These are phyloP conservation scores for Brasilioporus rufonigricans DNA, from an alignment of 768 basidiomycete genomes.

Conservation along the genomic window DNA sequence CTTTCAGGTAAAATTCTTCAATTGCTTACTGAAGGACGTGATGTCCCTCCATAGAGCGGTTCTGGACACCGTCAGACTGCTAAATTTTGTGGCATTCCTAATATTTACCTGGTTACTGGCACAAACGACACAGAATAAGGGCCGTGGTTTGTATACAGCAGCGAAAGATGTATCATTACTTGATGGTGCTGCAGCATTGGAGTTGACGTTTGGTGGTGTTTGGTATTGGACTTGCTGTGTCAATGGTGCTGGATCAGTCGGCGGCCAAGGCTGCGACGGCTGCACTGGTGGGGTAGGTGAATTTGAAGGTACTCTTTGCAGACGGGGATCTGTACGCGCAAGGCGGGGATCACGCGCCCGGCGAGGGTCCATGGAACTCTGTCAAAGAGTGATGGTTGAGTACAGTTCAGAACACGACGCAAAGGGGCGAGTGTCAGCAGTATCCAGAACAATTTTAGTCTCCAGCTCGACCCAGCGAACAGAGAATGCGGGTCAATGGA, in stretches of 20 bases:
- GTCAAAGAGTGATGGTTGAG: conserved; percentile 12
- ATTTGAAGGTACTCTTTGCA: conserved; percentile 47
- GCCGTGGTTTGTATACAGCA: conserved; percentile 57
- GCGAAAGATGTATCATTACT: conserved; percentile 9
- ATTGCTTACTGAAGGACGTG: conserved; percentile 76
- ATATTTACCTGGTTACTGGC: conserved; percentile 90
- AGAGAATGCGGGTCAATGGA: conserved; percentile 58
- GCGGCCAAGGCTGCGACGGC: conserved; percentile 27
- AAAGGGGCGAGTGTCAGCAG: conserved; percentile 65
- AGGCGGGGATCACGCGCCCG: conserved; percentile 80
- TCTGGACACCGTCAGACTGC: conserved; percentile 46
- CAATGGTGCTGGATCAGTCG: conserved; percentile 7
- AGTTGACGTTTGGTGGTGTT: conserved; percentile 7
- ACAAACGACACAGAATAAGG: conserved; percentile 96
- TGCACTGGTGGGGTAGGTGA: conserved; percentile 32
- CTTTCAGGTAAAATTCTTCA: conserved; percentile 31
- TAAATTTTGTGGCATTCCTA: neutral
- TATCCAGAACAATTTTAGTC: conserved; percentile 89
- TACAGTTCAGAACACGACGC: conserved; percentile 9
- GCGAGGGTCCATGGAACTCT: conserved; percentile 67
- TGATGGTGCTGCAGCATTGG: neutral
- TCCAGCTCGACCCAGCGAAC: conserved; percentile 62
- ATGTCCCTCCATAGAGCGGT: conserved; percentile 98
- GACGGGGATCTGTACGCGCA: conserved; percentile 63
- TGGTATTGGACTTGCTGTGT: conserved; percentile 21